These are phyloP conservation scores for Colletotrichum limetticola DNA, from an alignment of 2,329 filamentous ascomycete species.

Conservation along the genomic window DNA sequence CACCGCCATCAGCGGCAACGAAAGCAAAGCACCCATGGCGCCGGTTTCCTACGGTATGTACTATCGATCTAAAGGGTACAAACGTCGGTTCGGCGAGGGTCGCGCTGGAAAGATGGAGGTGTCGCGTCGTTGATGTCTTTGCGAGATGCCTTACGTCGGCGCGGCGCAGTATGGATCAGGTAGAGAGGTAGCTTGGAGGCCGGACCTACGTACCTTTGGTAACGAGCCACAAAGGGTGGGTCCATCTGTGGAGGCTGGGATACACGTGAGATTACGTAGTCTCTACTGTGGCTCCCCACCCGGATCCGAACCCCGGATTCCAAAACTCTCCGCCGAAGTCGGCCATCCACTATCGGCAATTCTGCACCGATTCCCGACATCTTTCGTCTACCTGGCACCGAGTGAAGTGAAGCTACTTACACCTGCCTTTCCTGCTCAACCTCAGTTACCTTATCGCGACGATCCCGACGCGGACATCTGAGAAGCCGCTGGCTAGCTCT, in stretches of 20 bases:
- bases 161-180: neutral
- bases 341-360: neutral
- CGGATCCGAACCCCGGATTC: neutral
- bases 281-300: neutral
- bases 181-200: neutral
- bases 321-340: neutral
- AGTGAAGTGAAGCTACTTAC: too few relatives aligned
- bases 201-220: neutral
- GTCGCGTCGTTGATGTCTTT: neutral
- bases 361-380: constrained; percentile 1
- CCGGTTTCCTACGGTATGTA: neutral
- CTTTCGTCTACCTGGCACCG: neutral
- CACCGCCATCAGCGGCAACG: constrained; percentile 87
- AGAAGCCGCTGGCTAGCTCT: neutral
- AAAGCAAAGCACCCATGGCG: constrained; percentile 89
- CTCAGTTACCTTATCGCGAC: neutral
- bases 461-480: neutral
- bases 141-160: neutral
- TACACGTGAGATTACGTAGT: constrained; percentile 19
- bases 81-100: neutral
- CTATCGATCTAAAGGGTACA: neutral
- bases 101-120: neutral
- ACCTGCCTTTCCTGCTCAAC: neutral
- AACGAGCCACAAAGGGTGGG: neutral
- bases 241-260: neutral